Percentiles rank a stretch among this genome's conserved stretches.
phyloP scores from a whole-genome alignment of 192 early-diverging fungal genomes.

The Backusella luteola region DNA sequence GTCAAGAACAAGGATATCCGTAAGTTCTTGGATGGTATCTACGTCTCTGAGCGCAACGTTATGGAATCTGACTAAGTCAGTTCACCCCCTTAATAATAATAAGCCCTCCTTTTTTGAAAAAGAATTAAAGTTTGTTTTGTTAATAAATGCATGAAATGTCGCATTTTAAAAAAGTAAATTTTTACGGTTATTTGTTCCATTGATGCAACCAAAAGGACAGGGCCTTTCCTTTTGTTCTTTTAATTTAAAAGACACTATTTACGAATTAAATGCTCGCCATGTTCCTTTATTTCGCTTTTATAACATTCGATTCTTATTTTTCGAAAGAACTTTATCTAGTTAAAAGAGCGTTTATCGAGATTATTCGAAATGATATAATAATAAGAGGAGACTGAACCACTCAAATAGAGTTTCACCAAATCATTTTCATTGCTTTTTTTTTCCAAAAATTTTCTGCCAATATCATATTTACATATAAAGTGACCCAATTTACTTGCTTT shows the following conservation, averaged over 20 bases:
- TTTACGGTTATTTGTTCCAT: background rate
- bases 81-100: background rate
- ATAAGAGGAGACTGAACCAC: background rate
- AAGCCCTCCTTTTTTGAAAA: background rate
- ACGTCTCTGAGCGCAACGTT: conserved; percentile 43
- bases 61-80: conserved; percentile 47
- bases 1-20: conserved; percentile 99
- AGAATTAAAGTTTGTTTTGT: background rate
- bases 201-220: background rate
- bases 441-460: background rate
- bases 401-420: background rate
- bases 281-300: background rate
- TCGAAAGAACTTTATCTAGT: background rate
- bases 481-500: background rate
- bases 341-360: background rate
- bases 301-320: background rate
- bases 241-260: background rate
- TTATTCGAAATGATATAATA: background rate
- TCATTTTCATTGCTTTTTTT: background rate
- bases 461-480: background rate
- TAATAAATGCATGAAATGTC: background rate
- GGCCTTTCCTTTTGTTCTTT: background rate
- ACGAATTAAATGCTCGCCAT: background rate
- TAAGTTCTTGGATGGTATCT: conserved; percentile 67
- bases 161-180: too few species aligned